These are phyloP conservation scores for Leishmania guyanensis DNA, from an alignment of 208 protist species.

Conservation along the genomic window DNA sequence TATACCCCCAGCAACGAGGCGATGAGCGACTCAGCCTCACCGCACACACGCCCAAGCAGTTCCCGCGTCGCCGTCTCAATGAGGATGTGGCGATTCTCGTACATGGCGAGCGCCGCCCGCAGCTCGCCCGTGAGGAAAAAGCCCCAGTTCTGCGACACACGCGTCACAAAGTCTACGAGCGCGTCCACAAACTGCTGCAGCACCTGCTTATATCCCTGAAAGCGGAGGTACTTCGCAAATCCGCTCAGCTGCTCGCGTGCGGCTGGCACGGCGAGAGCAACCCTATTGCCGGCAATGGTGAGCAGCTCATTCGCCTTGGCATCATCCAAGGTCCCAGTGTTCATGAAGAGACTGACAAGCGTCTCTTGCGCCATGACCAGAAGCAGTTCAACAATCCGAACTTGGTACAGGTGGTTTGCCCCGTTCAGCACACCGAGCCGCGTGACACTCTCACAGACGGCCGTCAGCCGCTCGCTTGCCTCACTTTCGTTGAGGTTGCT, in stretches of 20 bases:
- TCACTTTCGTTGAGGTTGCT: constrained; percentile 16
- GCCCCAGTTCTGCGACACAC: constrained; percentile 58
- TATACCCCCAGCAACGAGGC: constrained; percentile 36
- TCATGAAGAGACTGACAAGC: constrained; percentile 59
- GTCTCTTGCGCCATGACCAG: constrained; percentile 48
- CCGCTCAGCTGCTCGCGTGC: constrained; percentile 25
- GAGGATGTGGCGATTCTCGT: constrained; percentile 18
- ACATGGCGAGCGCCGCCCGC: constrained; percentile 21
- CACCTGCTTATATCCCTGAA: constrained; percentile 46
- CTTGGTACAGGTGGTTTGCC: constrained; percentile 33
- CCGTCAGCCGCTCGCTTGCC: constrained; percentile 4
- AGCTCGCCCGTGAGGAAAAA: constrained; percentile 45
- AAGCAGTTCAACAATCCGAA: constrained; percentile 28
- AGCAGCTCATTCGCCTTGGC: constrained; percentile 64
- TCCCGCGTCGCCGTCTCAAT: constrained; percentile 32
- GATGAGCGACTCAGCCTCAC: constrained; percentile 42
- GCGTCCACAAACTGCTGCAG: constrained; percentile 42
- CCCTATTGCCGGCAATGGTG: constrained; percentile 30
- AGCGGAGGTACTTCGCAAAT: constrained; percentile 23
- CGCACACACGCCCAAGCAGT: constrained; percentile 23
- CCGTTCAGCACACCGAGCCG: constrained; percentile 46
- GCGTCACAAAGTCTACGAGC: constrained; percentile 49
- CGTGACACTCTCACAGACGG: constrained; percentile 23
- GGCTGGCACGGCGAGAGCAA: constrained; percentile 23
- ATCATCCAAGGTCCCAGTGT: constrained; percentile 49